phyloP scores from a whole-genome alignment of 2,329 filamentous ascomycete genomes.

The Penicillium crustosum region DNA sequence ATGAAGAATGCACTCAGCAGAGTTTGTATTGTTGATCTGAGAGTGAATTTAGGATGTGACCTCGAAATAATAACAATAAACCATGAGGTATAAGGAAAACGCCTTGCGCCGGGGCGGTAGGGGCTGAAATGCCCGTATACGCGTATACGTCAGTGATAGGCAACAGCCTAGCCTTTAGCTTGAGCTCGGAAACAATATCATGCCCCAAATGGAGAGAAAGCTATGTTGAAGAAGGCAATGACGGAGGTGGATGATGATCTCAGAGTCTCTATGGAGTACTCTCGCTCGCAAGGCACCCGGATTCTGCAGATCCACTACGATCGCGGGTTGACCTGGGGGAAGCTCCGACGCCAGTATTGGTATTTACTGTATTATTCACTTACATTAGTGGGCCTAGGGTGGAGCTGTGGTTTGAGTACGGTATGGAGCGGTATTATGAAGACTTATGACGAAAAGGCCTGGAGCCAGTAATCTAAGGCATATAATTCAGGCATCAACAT shows the following conservation, averaged over 20 bases:
- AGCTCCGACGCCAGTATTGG: conserved; percentile 1
- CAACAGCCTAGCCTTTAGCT: conserved; percentile 3
- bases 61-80: background rate
- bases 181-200: background rate
- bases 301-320: conserved; percentile 3
- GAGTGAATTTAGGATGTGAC: background rate
- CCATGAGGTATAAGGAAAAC: conserved; percentile 11
- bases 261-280: background rate
- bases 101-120: conserved; percentile 14
- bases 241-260: conserved; percentile 2
- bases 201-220: background rate
- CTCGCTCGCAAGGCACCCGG: conserved; percentile 11
- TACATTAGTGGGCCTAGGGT: background rate
- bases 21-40: background rate
- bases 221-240: background rate
- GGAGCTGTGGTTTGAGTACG: background rate
- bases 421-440: background rate
- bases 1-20: background rate
- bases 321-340: background rate
- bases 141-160: background rate
- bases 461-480: background rate
- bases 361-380: conserved; percentile 4
- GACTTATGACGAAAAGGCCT: background rate
- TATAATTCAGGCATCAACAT: background rate
- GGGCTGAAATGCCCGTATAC: background rate